Conservation (phyloP, 495 filamentous ascomycete species). For the Neurospora sp. region DNA sequence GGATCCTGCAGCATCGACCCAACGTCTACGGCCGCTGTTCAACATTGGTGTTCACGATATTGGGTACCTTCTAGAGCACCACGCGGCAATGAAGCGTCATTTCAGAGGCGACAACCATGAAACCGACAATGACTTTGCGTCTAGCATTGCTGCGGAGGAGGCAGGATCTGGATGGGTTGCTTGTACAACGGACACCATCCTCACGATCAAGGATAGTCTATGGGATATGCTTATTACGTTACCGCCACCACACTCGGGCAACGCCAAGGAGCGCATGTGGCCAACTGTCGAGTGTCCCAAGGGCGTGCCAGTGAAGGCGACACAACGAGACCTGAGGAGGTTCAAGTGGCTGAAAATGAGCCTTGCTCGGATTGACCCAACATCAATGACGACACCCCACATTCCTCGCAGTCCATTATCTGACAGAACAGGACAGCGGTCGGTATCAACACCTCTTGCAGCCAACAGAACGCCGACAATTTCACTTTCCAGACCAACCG, state of each 20-base stretch:
- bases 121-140: conserved; percentile 5
- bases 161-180: conserved; percentile 71
- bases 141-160: conserved; percentile 26
- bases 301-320: conserved; percentile 63
- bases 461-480: conserved; percentile 14
- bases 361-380: conserved; percentile 42
- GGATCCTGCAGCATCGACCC: conserved; percentile 44
- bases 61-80: conserved; percentile 53
- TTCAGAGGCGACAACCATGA: conserved; percentile 12
- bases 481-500: conserved; percentile 11
- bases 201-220: conserved; percentile 71
- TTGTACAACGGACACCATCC: conserved; percentile 87
- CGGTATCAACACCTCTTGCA: background rate
- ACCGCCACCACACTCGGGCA: conserved; percentile 45
- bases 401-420: conserved; percentile 11
- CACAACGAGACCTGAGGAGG: conserved; percentile 78
- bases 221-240: conserved; percentile 83
- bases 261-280: conserved; percentile 55
- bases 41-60: conserved; percentile 90
- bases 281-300: conserved; percentile 59
- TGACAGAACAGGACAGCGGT: background rate
- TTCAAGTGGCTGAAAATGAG: conserved; percentile 63
- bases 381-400: conserved; percentile 6
- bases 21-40: conserved; percentile 77
- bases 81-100: conserved; percentile 24